These are phyloP conservation scores for Fusarium torreyae DNA, from an alignment of 2,329 filamentous ascomycete genomes.

Conservation along the genomic window DNA sequence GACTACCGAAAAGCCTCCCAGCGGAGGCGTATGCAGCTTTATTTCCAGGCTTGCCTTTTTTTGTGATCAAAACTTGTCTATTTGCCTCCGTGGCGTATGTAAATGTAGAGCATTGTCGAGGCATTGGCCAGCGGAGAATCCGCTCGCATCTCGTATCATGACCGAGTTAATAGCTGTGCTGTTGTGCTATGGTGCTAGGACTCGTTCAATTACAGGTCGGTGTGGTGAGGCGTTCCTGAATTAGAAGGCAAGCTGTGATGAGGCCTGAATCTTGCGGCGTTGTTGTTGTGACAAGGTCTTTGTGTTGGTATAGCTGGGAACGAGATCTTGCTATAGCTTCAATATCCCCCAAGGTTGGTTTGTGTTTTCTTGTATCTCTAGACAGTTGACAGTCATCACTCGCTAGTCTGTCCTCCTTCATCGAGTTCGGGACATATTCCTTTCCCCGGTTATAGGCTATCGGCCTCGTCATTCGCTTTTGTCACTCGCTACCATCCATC, in stretches of 20 bases:
- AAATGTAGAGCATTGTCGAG: not conserved
- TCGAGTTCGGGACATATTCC: slow-evolving; percentile 4
- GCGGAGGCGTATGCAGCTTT: slow-evolving; percentile 3
- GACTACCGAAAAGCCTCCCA: not conserved
- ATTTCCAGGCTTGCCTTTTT: slow-evolving; percentile 2
- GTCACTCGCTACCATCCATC: slow-evolving; percentile 15
- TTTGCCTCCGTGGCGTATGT: not conserved
- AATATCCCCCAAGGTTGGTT: slow-evolving; percentile 29
- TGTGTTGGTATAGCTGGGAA: not conserved
- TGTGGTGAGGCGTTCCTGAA: slow-evolving; percentile 38
- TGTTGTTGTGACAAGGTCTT: slow-evolving; percentile 9
- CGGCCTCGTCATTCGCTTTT: slow-evolving; percentile 33
- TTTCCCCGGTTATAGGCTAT: slow-evolving; percentile 25
- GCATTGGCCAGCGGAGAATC: slow-evolving; percentile 3
- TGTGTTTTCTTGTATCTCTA: slow-evolving; percentile 12
- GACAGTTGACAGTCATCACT: slow-evolving; percentile 27
- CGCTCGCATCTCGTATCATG: slow-evolving; percentile 38
- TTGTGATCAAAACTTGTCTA: not conserved
- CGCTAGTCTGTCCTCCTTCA: slow-evolving; percentile 24
- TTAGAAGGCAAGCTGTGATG: slow-evolving; percentile 15
- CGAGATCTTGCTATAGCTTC: slow-evolving; percentile 48
- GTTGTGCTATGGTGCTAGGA: slow-evolving; percentile 42
- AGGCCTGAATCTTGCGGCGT: slow-evolving; percentile 26
- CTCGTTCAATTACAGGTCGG: not conserved
- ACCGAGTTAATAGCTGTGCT: slow-evolving; percentile 37